Conservation (phyloP, 2,329 filamentous ascomycete genomes). For the Xylariaceae sp. region DNA sequence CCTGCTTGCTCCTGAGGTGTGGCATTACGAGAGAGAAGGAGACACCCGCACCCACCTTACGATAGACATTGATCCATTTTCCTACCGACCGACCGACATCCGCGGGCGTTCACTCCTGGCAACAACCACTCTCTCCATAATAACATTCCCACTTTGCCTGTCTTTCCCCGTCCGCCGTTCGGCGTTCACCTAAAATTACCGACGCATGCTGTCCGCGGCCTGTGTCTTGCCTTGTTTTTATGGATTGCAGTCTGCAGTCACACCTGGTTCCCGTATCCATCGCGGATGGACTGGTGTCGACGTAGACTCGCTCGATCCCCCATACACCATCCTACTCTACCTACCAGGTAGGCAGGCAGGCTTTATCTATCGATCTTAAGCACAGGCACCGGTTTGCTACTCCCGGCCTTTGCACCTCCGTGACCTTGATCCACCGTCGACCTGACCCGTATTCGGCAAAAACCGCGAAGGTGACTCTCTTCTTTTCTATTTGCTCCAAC, state of each 20-base stretch:
- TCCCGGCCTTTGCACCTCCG: neutral
- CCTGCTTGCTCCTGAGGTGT: no score
- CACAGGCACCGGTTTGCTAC: neutral
- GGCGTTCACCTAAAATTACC: neutral
- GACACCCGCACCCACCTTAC: no score
- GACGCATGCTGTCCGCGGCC: neutral
- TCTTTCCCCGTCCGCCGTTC: neutral
- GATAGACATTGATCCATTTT: no score
- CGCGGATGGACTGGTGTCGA: no score
- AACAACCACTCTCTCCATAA: no score
- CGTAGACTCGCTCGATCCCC: no score
- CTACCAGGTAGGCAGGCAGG: no score
- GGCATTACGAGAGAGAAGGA: no score
- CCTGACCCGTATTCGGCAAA: neutral
- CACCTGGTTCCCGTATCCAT: neutral
- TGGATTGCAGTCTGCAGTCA: neutral
- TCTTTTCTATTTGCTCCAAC: neutral
- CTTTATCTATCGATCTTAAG: no score
- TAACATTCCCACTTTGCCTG: neutral
- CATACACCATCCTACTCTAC: no score
- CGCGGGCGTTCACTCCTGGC: no score
- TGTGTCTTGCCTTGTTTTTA: neutral
- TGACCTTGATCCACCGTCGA: neutral
- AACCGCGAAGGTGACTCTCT: neutral
- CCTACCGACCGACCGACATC: no score